Conservation (phyloP, 2,329 filamentous ascomycete species). For the Xylaria polymorpha region DNA sequence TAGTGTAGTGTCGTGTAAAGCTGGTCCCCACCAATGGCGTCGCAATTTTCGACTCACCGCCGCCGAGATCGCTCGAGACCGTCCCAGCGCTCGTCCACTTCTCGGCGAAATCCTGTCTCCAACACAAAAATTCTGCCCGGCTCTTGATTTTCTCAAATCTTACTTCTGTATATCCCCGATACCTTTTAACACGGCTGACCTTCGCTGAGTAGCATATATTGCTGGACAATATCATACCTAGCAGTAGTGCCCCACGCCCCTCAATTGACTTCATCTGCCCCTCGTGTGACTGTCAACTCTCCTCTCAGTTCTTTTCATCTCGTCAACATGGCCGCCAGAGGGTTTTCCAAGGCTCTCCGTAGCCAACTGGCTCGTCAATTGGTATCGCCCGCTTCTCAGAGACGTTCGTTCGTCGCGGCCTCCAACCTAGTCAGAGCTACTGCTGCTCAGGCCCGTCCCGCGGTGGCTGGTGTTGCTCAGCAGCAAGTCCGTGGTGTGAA, state of each 20-base stretch:
- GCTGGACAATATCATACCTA: conserved; percentile 35
- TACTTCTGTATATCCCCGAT: conserved; percentile 27
- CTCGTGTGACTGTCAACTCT: conserved; percentile 41
- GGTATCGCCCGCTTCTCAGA: conserved; percentile 68
- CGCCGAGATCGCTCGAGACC: conserved; percentile 48
- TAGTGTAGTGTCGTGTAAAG: background rate
- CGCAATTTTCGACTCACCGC: conserved; percentile 46
- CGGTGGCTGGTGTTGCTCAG: conserved; percentile 58
- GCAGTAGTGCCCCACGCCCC: conserved; percentile 2
- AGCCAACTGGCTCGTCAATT: conserved; percentile 72
- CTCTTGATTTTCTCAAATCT: conserved; percentile 26
- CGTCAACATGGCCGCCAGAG: conserved; percentile 80
- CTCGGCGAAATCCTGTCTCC: conserved; percentile 13
- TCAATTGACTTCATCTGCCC: conserved; percentile 39
- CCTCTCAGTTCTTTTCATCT: conserved; percentile 47
- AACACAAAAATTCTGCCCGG: conserved; percentile 33
- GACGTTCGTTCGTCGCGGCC: conserved; percentile 72
- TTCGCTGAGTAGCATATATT: conserved; percentile 31
- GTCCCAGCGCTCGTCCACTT: conserved; percentile 28
- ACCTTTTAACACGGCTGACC: conserved; percentile 13
- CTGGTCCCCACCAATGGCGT: conserved; percentile 35
- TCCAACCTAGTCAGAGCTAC: conserved; percentile 66
- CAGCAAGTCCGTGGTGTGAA: conserved; percentile 89
- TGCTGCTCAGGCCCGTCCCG: conserved; percentile 61
- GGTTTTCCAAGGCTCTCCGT: conserved; percentile 75